These are phyloP conservation scores for Boletus insuetus DNA, from an alignment of 768 basidiomycete species.

Conservation along the genomic window DNA sequence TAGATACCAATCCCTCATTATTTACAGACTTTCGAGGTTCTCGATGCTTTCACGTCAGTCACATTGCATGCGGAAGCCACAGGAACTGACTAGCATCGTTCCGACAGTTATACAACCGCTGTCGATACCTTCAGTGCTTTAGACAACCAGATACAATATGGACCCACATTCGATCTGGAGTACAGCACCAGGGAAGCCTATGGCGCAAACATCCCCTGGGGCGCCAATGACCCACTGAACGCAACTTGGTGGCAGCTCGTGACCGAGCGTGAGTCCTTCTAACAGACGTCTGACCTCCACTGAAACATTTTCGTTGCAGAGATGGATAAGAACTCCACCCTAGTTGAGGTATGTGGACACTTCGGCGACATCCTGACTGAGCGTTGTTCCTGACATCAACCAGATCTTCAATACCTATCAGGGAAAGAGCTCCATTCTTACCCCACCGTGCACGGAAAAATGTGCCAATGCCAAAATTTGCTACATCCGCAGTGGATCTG, in stretches of 20 bases:
- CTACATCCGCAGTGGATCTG: too few species aligned
- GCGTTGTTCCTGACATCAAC: too few species aligned
- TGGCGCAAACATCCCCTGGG: constrained; percentile 57
- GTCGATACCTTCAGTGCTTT: constrained; percentile 58
- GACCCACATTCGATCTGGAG: constrained; percentile 61
- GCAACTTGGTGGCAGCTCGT: constrained; percentile 84
- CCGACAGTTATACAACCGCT: constrained; percentile 58
- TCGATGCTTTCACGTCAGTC: constrained; percentile 75
- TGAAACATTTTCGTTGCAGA: constrained; percentile 33
- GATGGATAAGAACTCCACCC: constrained; percentile 53
- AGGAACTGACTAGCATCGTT: background rate
- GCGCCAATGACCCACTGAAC: constrained; percentile 63
- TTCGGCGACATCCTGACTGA: too few species aligned
- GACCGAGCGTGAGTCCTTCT: constrained; percentile 56
- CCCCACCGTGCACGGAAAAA: too few species aligned
- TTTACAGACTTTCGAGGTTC: constrained; percentile 71
- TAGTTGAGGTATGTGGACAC: constrained; percentile 62
- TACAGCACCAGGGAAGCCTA: constrained; percentile 71
- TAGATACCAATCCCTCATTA: constrained; percentile 1
- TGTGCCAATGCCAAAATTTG: too few species aligned
- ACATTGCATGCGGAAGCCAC: background rate
- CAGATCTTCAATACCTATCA: too few species aligned
- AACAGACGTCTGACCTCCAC: background rate
- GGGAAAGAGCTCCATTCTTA: too few species aligned
- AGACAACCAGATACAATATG: constrained; percentile 53